phyloP scores from a whole-genome alignment of 495 filamentous ascomycete genomes.

The Neurospora sp. region DNA sequence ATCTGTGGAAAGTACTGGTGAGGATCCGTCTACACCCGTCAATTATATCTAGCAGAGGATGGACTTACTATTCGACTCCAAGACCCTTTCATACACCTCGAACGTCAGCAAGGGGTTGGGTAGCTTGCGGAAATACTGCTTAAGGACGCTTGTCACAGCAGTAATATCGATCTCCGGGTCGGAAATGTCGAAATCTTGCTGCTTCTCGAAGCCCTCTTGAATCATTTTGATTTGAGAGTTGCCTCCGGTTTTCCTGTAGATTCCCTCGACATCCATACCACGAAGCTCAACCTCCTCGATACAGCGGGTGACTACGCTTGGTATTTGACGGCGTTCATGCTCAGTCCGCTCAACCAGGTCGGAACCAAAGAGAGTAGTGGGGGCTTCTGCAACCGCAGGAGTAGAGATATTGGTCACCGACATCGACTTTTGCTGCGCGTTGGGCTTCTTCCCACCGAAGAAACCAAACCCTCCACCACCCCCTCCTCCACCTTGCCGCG shows the following conservation, averaged over 20 bases:
- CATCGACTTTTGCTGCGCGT: conserved; percentile 35
- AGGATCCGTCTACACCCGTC: background rate
- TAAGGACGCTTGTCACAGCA: conserved; percentile 88
- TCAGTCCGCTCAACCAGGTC: conserved; percentile 81
- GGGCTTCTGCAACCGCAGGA: conserved; percentile 44
- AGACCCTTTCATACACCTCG: conserved; percentile 80
- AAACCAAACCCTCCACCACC: conserved; percentile 50
- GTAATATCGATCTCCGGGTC: conserved; percentile 93
- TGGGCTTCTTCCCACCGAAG: conserved; percentile 45
- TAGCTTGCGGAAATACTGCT: conserved; percentile 95
- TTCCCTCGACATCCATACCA: conserved; percentile 96
- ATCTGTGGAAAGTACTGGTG: conserved; percentile 14
- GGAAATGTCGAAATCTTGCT: conserved; percentile 77
- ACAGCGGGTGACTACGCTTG: conserved; percentile 82
- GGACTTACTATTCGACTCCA: conserved; percentile 59
- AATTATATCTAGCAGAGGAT: background rate
- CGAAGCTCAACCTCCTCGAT: conserved; percentile 95
- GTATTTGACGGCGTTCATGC: conserved; percentile 81
- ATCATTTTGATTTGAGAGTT: conserved; percentile 77
- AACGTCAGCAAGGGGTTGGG: conserved; percentile 86
- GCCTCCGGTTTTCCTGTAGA: conserved; percentile 95
- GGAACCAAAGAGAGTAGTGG: conserved; percentile 72
- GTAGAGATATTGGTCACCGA: conserved; percentile 43
- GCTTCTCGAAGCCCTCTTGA: conserved; percentile 81
- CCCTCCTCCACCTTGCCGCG: conserved; percentile 37